These are phyloP conservation scores for Carnegiea gigantea DNA, from an alignment of 179 eudicot species.

Conservation along the genomic window DNA sequence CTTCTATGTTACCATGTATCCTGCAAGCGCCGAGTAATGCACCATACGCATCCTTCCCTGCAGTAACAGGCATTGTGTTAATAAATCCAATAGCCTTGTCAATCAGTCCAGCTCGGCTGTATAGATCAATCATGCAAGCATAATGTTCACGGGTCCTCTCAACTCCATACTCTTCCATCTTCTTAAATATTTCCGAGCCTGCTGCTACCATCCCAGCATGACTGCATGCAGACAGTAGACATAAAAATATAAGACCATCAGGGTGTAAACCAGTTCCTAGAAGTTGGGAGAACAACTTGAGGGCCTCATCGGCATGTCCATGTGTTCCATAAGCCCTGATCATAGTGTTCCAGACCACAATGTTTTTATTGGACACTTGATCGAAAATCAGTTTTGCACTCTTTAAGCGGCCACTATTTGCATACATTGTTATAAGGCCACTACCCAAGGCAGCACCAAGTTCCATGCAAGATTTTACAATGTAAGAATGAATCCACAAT, in stretches of 20 bases:
- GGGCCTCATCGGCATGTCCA: constrained; percentile 19
- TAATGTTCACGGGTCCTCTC: constrained; percentile 19
- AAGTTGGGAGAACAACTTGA: constrained; percentile 16
- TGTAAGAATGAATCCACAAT: constrained; percentile 31
- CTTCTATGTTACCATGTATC: constrained; percentile 34
- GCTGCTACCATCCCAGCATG: constrained; percentile 27
- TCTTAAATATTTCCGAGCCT: constrained; percentile 16
- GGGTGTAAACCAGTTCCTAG: constrained; percentile 18
- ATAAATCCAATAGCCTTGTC: constrained; percentile 31
- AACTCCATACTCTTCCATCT: constrained; percentile 24
- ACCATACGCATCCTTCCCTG: constrained; percentile 39
- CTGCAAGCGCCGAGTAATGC: constrained; percentile 43
- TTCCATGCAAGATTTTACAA: constrained; percentile 20
- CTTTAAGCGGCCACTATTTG: constrained; percentile 18
- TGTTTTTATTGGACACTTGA: constrained; percentile 19
- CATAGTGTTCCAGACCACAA: constrained; percentile 24
- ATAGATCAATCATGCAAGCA: constrained; percentile 29
- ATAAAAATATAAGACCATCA: constrained; percentile 22
- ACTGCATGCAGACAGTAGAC: constrained; percentile 32
- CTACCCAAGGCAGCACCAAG: constrained; percentile 26
- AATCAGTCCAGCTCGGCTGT: constrained; percentile 25
- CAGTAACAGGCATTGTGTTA: constrained; percentile 29
- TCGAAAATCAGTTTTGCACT: constrained; percentile 19
- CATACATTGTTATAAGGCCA: constrained; percentile 21
- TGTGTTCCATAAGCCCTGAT: constrained; percentile 26